These are phyloP conservation scores for Sporisorium sorghi DNA, from an alignment of 1,284 basidiomycete genomes.

Conservation along the genomic window DNA sequence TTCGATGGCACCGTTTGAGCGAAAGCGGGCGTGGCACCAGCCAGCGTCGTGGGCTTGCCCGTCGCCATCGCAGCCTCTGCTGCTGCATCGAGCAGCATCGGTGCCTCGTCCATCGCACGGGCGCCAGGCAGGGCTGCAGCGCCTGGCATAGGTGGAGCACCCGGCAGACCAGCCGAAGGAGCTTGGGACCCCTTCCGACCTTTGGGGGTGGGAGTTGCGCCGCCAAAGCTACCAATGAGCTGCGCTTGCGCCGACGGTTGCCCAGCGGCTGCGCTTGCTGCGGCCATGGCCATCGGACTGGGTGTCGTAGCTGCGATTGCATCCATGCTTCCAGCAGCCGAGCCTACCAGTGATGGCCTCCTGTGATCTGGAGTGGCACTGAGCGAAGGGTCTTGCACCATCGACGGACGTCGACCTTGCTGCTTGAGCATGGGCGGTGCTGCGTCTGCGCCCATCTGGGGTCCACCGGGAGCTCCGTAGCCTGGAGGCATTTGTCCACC, in stretches of 20 bases:
- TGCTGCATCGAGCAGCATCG: constrained; percentile 32
- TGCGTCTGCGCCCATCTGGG: constrained; percentile 26
- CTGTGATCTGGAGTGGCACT: constrained; percentile 24
- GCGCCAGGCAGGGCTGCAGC: constrained; percentile 8
- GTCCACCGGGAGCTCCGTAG: constrained; percentile 15
- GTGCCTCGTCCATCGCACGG: constrained; percentile 17
- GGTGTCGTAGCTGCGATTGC: constrained; percentile 27
- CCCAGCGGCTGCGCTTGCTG: constrained; percentile 35
- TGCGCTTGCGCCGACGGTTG: constrained; percentile 46
- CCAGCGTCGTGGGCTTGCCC: constrained; percentile 48
- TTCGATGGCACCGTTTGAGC: constrained; percentile 64
- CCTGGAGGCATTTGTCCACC: constrained; percentile 37
- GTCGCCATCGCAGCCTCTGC: constrained; percentile 39
- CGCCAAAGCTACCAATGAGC: constrained; percentile 37
- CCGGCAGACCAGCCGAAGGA: constrained; percentile 6
- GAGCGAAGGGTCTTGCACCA: constrained; percentile 36
- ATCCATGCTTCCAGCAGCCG: constrained; percentile 24
- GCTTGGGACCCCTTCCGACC: constrained; percentile 32
- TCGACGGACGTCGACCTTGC: constrained; percentile 41
- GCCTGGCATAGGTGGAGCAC: constrained; percentile 9
- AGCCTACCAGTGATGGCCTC: constrained; percentile 21
- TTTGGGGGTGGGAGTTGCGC: constrained; percentile 15
- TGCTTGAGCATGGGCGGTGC: constrained; percentile 39
- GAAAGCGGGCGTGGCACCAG: constrained; percentile 34
- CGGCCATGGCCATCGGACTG: constrained; percentile 41